Base-by-base conservation (phyloP, 192 early-diverging fungal genomes). In the Geranomyces michiganensis region DNA sequence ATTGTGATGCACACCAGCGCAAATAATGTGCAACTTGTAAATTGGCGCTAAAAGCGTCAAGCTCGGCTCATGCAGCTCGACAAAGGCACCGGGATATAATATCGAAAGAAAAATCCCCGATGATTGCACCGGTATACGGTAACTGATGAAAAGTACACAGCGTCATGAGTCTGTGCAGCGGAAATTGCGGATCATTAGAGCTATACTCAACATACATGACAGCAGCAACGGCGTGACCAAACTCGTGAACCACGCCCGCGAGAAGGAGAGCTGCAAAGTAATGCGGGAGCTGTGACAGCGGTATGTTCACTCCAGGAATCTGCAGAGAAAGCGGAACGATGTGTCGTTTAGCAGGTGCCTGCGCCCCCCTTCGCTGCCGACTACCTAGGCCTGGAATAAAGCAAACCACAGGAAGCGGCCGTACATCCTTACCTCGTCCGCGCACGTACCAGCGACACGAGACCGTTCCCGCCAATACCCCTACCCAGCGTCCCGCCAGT, bases 1-100 rank as follows among this genome's bases (percentile, higher is more conserved):
- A 64, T 92, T 92, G 60, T 92, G 89, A 89, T 88, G 91, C 0
- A 92, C 90, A 26, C 91, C 91, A 0, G 90, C 91, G 70, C 90
- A 92, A 5, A 89, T 78, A 27, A 92, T 85, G 26, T 80, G 73
- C 29, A 92, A 74, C 51, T 85, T 82, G 41, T 78, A 72, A 0
- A 77, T 27, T 19, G 87, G 80, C 4, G 77, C 70, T 33, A 85
- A 65, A 19, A 76, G 49, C 17, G 68, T 55, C 27, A 92, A 58
- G 24, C 68, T 61, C 30, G 80, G 68, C 5, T 81, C 64, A 1
- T 81, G 78, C 27, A 92, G 69, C 60, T 88, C 82, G 55, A 92
- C 91, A 84, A 92, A 92, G 31, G 91, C 91, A 69, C 91, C 91
- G 0, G 91, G 91, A 71, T 88, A 92, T 43, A 92, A 72, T 55